Conservation (phyloP, 176 grass and related monocot genomes). For the Tuctoria greenei region DNA sequence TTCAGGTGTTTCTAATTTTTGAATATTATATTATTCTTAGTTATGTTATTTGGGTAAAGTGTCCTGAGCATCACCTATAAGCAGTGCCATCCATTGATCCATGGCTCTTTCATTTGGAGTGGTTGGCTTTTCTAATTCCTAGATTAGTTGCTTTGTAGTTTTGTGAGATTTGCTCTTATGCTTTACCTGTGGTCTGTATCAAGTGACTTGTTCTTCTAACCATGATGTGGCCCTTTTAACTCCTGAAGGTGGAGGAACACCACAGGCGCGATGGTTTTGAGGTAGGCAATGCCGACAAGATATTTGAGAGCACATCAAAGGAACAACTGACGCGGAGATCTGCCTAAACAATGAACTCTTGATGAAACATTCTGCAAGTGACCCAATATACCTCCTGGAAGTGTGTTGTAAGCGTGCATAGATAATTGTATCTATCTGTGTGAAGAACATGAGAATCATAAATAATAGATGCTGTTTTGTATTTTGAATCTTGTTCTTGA, state of each 20-base stretch:
- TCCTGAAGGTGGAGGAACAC: constrained; percentile 66
- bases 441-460: constrained; percentile 33
- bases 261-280: constrained; percentile 94
- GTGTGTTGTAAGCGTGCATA: constrained; percentile 15
- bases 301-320: constrained; percentile 95
- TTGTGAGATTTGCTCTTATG: not conserved
- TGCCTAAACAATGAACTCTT: constrained; percentile 40
- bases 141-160: not conserved
- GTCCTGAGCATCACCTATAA: not conserved
- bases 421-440: constrained; percentile 7
- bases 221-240: constrained; percentile 6
- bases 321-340: constrained; percentile 75
- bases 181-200: not conserved
- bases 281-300: constrained; percentile 98
- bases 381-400: constrained; percentile 9
- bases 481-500: not conserved
- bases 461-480: not conserved
- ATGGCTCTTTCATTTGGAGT: not conserved
- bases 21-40: not conserved
- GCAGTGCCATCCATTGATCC: not conserved
- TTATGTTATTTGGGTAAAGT: not conserved
- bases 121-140: not conserved
- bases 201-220: not conserved
- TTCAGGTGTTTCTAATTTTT: not conserved
- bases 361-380: constrained; percentile 2